Base-by-base conservation (phyloP, 306 rosid species). In the Urtica urens region DNA sequence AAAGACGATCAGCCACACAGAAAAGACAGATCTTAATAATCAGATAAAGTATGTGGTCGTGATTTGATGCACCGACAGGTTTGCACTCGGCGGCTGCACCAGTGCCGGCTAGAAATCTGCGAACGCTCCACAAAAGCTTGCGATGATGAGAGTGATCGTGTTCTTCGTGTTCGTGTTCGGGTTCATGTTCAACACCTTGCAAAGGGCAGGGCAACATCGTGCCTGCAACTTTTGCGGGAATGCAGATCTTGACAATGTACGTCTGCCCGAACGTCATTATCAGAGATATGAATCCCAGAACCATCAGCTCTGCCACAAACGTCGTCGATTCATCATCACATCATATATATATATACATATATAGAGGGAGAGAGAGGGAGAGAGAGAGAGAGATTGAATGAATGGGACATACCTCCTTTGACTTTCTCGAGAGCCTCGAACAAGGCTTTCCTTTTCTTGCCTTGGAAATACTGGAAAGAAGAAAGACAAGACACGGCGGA, bases 341-440 rank as follows among this genome's bases (percentile, higher is more conserved):
- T 7, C 22, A 45, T 2, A 17, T 2, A 11, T 2, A 12, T 5
- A 39, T 5, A n/a, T n/a, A n/a, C n/a, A n/a, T n/a, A n/a, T n/a
- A n/a, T n/a, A n/a, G n/a, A n/a, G n/a, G n/a, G n/a, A n/a, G n/a
- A n/a, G n/a, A n/a, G n/a, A n/a, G n/a, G n/a, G n/a, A n/a, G n/a
- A n/a, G n/a, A n/a, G n/a, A n/a, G n/a, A n/a, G n/a, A n/a, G n/a
- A n/a, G n/a, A n/a, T n/a, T n/a, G n/a, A n/a, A n/a, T n/a, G n/a
- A n/a, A n/a, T n/a, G n/a, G n/a, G n/a, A 31, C 13, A 46, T 69
- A 84, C 99, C 99, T 10, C 64, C 71, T 77, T 90, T 90, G 34
- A 90, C 81, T 71, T 79, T 90, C 72, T 81, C 87, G 14, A 90
- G 92, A 35, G 99, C 99, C 77, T 81, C 95, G 46, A 72, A 75